A percentile compares a stretch with the other conserved stretches of the same genome.
Conservation (phyloP, 495 filamentous ascomycete species). For the Hypoxylon trugodes region DNA sequence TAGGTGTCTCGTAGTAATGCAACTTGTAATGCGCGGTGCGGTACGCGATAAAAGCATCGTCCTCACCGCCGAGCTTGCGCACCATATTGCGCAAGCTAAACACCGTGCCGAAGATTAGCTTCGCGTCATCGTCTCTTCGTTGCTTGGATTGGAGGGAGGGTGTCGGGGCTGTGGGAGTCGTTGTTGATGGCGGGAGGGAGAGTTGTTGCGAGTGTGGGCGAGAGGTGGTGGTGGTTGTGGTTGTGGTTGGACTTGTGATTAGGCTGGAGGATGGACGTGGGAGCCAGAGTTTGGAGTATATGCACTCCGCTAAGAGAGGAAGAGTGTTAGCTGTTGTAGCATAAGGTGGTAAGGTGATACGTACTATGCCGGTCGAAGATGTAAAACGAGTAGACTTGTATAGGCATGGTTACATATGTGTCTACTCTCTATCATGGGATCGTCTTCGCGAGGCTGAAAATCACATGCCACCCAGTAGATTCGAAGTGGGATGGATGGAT, state of each 20-base stretch:
- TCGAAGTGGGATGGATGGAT: constrained; percentile 5
- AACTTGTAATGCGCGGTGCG: constrained; percentile 95
- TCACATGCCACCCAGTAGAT: constrained; percentile 41
- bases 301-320: constrained; percentile 85
- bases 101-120: constrained; percentile 94
- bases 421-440: constrained; percentile 34
- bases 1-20: constrained; percentile 98
- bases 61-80: constrained; percentile 87
- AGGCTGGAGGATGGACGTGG: constrained; percentile 7
- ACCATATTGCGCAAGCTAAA: constrained; percentile 98
- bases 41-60: constrained; percentile 91
- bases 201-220: constrained; percentile 29
- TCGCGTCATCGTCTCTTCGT: constrained; percentile 75
- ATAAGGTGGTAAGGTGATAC: constrained; percentile 24
- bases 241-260: not conserved
- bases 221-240: constrained; percentile 29
- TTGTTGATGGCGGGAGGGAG: constrained; percentile 8
- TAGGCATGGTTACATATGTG: constrained; percentile 56
- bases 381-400: constrained; percentile 97
- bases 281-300: constrained; percentile 87
- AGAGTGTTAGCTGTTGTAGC: constrained; percentile 18
- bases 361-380: constrained; percentile 98
- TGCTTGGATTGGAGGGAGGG: not conserved
- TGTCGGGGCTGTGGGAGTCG: constrained; percentile 6
- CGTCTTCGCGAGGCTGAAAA: constrained; percentile 35